These are phyloP conservation scores for Coemansia erecta DNA, from an alignment of 192 early-diverging fungal species.

Conservation along the genomic window DNA sequence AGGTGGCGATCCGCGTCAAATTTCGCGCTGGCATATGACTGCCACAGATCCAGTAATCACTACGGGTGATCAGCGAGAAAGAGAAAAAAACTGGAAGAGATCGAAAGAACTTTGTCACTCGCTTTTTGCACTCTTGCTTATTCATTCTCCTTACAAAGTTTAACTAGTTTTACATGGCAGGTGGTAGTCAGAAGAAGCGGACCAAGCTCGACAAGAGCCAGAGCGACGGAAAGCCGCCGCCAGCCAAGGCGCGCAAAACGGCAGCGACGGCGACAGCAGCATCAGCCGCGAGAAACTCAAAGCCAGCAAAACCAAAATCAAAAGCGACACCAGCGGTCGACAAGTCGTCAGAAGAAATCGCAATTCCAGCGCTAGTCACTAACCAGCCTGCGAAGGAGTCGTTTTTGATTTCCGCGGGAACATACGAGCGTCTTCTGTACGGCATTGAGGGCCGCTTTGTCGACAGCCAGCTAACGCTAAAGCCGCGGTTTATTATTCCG, in stretches of 20 bases:
- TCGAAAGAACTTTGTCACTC: too few species aligned
- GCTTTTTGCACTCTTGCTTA: background rate
- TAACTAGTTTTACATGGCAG: conserved; percentile 4
- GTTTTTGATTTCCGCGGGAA: conserved; percentile 63
- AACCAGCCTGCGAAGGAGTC: conserved; percentile 23
- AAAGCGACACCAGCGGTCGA: background rate
- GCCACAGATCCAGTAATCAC: too few species aligned
- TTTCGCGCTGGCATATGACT: too few species aligned
- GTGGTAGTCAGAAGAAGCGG: conserved; percentile 7
- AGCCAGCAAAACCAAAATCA: background rate
- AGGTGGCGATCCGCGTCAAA: too few species aligned
- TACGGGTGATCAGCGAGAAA: too few species aligned
- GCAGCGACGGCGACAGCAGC: background rate
- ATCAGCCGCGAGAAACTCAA: background rate
- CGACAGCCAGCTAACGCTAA: conserved; percentile 29
- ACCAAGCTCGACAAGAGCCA: background rate
- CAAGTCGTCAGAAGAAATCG: conserved; percentile 1
- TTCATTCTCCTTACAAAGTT: too few species aligned
- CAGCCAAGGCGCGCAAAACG: background rate
- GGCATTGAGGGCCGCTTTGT: conserved; percentile 68
- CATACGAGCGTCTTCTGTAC: conserved; percentile 97
- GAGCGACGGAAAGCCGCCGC: background rate
- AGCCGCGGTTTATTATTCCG: conserved; percentile 89
- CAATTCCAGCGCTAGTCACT: conserved; percentile 10
- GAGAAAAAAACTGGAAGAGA: too few species aligned